Percentiles rank a stretch among this genome's conserved stretches.
Evolutionary conservation across 1,284 basidiomycete species (phyloP).

Genomic region (Cystobasidium sp.): DNA sequence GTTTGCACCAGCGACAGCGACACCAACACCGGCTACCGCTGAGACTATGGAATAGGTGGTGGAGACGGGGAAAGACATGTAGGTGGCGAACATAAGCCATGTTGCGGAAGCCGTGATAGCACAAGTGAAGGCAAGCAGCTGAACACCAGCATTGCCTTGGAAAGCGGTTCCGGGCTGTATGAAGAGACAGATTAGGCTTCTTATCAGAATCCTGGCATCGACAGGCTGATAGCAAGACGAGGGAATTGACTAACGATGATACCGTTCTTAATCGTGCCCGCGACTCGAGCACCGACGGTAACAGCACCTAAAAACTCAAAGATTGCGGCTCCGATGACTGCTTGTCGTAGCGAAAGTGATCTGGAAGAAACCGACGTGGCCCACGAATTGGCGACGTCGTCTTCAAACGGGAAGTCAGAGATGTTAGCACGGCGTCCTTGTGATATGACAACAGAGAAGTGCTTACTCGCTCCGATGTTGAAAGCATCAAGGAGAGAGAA

Average conservation of each 20-base stretch:
- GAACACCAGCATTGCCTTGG: constrained; percentile 59
- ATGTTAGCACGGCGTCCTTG: not conserved
- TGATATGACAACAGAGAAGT: constrained; percentile 11
- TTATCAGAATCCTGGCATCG: no score
- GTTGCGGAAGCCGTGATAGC: constrained; percentile 53
- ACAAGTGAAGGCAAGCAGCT: constrained; percentile 60
- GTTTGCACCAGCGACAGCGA: constrained; percentile 59
- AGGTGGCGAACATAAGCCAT: constrained; percentile 60
- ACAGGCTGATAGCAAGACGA: not conserved
- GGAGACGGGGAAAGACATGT: constrained; percentile 59
- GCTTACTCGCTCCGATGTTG: constrained; percentile 61
- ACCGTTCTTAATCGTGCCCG: constrained; percentile 61
- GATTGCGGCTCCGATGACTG: constrained; percentile 58
- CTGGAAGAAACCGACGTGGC: constrained; percentile 61
- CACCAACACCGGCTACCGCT: constrained; percentile 61
- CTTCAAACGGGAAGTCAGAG: not conserved
- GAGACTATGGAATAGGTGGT: constrained; percentile 61
- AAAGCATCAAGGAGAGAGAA: constrained; percentile 60
- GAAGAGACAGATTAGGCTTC: not conserved
- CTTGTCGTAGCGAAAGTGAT: constrained; percentile 60
- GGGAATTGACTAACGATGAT: constrained; percentile 54
- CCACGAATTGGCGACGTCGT: constrained; percentile 60
- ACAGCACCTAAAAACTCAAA: constrained; percentile 61
- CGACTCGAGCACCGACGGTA: constrained; percentile 59
- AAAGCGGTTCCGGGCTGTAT: constrained; percentile 54